Percentiles rank a stretch among this genome's conserved stretches.
Conservation (phyloP, 2,329 filamentous ascomycete genomes). For the Colletotrichum falcatum region DNA sequence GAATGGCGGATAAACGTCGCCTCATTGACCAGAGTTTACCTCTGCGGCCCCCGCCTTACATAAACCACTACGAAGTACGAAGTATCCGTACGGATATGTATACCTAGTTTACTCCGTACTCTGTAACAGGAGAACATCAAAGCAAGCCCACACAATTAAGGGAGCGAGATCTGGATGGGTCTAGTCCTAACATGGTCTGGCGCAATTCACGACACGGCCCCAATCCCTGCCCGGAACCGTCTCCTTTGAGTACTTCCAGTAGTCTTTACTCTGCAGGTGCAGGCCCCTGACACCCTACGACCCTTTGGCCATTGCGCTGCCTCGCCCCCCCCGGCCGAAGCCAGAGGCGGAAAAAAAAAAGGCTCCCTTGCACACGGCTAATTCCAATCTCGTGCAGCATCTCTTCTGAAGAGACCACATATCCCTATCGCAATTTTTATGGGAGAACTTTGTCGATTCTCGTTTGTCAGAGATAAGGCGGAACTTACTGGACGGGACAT, state of each 20-base stretch:
- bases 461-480: background rate
- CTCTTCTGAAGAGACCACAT: slow-evolving; percentile 38
- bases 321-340: slow-evolving; percentile 19
- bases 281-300: slow-evolving; percentile 16
- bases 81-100: too few species aligned
- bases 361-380: slow-evolving; percentile 37
- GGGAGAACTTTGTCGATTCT: slow-evolving; percentile 19
- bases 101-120: too few species aligned
- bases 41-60: slow-evolving; percentile 3
- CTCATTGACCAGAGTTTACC: background rate
- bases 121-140: background rate
- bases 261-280: slow-evolving; percentile 14
- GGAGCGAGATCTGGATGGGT: slow-evolving; percentile 36
- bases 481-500: slow-evolving; percentile 1
- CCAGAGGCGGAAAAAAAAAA: slow-evolving; percentile 25
- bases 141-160: slow-evolving; percentile 31
- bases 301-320: slow-evolving; percentile 11
- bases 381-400: slow-evolving; percentile 36
- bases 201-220: slow-evolving; percentile 24
- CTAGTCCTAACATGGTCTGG: slow-evolving; percentile 32
- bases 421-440: slow-evolving; percentile 23
- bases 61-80: slow-evolving; percentile 11
- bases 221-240: slow-evolving; percentile 32
- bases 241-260: slow-evolving; percentile 25
- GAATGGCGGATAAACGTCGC: background rate